phyloP scores from a whole-genome alignment of 352 stramenopile species.

The Thalassiosira exigua region DNA sequence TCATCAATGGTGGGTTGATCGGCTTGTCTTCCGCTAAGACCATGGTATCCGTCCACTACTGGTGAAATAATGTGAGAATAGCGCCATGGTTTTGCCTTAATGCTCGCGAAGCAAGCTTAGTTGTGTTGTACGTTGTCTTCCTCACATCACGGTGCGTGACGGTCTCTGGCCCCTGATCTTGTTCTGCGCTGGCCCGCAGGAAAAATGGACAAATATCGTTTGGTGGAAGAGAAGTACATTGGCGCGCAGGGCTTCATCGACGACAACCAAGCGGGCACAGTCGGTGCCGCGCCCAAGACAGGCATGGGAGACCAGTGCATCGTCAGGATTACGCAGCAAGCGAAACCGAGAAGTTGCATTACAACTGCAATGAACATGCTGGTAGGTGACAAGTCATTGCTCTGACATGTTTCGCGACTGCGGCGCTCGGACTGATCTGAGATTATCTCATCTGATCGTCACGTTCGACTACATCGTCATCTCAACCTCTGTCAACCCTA shows the following conservation, averaged over 20 bases:
- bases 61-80: background rate
- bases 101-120: too few species aligned
- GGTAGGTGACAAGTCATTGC: conserved; percentile 60
- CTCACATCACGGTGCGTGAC: background rate
- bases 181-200: background rate
- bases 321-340: conserved; percentile 83
- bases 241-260: conserved; percentile 57
- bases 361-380: conserved; percentile 82
- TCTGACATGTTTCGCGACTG: too few species aligned
- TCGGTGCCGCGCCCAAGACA: conserved; percentile 12
- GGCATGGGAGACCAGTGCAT: conserved; percentile 44
- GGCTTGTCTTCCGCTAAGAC: conserved; percentile 5
- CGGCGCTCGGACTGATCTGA: too few species aligned
- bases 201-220: conserved; percentile 84
- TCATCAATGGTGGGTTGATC: background rate
- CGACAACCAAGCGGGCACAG: conserved; percentile 53
- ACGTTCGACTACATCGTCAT: background rate
- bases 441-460: too few species aligned
- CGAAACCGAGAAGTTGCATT: conserved; percentile 85
- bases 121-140: too few species aligned
- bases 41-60: conserved; percentile 9
- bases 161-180: background rate
- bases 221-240: conserved; percentile 76
- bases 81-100: background rate
- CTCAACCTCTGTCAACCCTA: conserved; percentile 13